These are phyloP conservation scores for Quercus glauca DNA, from an alignment of 306 rosid species.

Conservation along the genomic window DNA sequence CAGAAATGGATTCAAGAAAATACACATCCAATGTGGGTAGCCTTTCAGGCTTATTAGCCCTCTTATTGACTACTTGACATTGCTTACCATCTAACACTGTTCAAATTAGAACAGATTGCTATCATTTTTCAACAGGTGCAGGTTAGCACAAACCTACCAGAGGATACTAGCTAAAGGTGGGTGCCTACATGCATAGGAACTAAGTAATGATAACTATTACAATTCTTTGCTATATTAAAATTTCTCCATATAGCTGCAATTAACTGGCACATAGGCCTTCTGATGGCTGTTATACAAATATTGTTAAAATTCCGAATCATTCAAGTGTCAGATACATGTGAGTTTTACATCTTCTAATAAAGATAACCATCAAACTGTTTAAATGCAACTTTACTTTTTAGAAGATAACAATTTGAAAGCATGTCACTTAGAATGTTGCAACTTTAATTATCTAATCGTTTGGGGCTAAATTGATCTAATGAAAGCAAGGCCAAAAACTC, in stretches of 20 bases:
- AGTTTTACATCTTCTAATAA: too few species aligned
- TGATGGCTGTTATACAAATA: too few species aligned
- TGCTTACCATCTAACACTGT: not conserved
- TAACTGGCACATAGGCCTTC: too few species aligned
- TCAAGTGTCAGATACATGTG: too few species aligned
- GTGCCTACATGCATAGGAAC: not conserved
- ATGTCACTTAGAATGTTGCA: too few species aligned
- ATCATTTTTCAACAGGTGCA: not conserved
- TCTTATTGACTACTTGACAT: not conserved
- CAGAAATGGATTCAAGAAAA: not conserved
- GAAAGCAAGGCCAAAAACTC: too few species aligned
- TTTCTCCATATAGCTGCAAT: not conserved
- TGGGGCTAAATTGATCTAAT: too few species aligned
- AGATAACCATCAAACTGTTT: too few species aligned
- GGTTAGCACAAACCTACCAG: not conserved
- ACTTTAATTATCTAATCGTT: too few species aligned
- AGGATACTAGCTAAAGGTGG: not conserved
- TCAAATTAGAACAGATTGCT: not conserved
- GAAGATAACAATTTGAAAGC: too few species aligned
- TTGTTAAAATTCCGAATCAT: too few species aligned
- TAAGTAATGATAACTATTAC: not conserved
- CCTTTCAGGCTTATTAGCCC: not conserved
- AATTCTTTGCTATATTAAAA: not conserved
- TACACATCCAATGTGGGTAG: not conserved
- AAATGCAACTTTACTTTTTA: too few species aligned